phyloP scores from a whole-genome alignment of 176 grass and related monocot genomes.

The Phoenix dactylifera region DNA sequence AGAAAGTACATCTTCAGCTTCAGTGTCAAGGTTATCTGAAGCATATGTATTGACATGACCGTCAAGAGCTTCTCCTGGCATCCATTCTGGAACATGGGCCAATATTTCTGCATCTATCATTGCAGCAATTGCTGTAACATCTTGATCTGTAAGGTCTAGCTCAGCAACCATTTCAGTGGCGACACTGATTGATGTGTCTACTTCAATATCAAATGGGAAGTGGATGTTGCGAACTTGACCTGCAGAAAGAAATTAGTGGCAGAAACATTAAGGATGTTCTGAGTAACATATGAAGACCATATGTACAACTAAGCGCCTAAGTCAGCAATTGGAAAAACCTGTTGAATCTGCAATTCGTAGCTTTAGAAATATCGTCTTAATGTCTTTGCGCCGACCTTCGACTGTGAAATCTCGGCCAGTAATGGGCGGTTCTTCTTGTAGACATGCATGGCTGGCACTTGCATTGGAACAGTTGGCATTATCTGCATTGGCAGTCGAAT shows the following conservation, averaged over 20 bases:
- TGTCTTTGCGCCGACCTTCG: conserved; percentile 53
- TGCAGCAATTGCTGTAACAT: conserved; percentile 60
- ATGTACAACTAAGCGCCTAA: no score
- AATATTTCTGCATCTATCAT: conserved; percentile 72
- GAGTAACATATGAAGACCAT: no score
- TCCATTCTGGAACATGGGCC: conserved; percentile 53
- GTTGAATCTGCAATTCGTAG: conserved; percentile 65
- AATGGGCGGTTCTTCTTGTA: conserved; percentile 12
- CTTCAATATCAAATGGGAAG: conserved; percentile 75
- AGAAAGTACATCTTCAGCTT: conserved; percentile 40
- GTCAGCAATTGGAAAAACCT: conserved; percentile 25
- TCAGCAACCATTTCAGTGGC: conserved; percentile 78
- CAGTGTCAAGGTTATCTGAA: conserved; percentile 38
- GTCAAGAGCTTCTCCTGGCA: conserved; percentile 28
- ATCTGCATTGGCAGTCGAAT: conserved; percentile 31
- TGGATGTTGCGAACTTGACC: conserved; percentile 72
- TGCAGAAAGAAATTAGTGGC: conserved; percentile 13
- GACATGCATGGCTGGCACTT: conserved; percentile 24
- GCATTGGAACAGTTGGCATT: conserved; percentile 19
- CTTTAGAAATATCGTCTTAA: conserved; percentile 78
- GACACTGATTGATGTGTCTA: conserved; percentile 62
- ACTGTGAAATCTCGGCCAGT: conserved; percentile 40
- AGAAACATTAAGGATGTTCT: not conserved
- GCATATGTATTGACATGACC: conserved; percentile 31
- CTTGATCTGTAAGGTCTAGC: conserved; percentile 63